Evolutionary conservation across 1,284 basidiomycete genomes (phyloP), one percentile per base, ranked within the genome.

Genomic region (Papiliotrema terrestris): DNA sequence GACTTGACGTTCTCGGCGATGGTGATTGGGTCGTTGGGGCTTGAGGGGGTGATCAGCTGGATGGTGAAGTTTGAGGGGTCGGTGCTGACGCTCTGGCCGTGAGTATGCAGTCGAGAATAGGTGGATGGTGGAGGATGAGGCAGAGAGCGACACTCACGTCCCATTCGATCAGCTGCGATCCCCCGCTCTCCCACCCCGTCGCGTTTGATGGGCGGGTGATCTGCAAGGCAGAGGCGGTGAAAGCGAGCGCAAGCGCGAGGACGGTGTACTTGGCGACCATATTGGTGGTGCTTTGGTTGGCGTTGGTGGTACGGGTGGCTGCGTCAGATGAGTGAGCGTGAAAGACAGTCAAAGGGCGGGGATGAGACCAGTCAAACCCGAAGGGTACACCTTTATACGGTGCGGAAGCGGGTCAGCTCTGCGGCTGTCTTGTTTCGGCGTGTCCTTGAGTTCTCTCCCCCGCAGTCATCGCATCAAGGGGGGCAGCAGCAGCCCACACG

Each of bases 61-160:
- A 75, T 65, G 44, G 60, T 65, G 57, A 73, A 69, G 49, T 64
- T 62, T 20, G 50, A 37, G 17, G 68, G 68, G 59, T 74, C 72
- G 54, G 71, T 71, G 41, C 37, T 42, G 60, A 74, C 72, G 26
- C 65, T 65, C 71, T 68, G 23, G 20, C 9, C 35, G 51, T 49
- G 29, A 50, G 52, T 17, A 49, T 39, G 36, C 23, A 32, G 45
- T 43, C 45, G 26, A 23, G 35, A 19, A 43, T 15, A 15, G 17
- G 35, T 36, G 42, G 26, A 35, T 25, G 54, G 3, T 19, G 22
- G 35, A 36, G 29, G 25, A 49, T 22, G n/a, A 48, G 22, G 32
- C 22, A 45, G 14, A 20, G 20, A 45, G 8, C 22, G 23, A 19
- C 26, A 64, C 68, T 64, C 52, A 74, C 71, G 35, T 54, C 45